Conservation (phyloP, 805 yeast species). For the Kazachstania kunashirensis region DNA sequence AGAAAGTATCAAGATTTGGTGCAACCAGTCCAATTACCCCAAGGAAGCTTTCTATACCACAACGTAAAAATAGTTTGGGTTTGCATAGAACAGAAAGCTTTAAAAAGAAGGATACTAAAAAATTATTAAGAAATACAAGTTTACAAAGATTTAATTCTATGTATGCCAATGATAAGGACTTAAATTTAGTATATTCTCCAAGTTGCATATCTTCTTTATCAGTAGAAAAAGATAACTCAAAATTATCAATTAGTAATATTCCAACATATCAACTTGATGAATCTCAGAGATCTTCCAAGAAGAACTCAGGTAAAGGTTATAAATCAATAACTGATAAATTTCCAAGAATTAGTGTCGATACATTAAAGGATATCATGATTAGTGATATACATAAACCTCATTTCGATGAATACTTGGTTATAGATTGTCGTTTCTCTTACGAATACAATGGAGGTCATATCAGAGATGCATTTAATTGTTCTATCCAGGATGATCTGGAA, state of each 20-base stretch:
- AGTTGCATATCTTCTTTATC: background rate
- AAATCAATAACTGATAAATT: conserved; percentile 34
- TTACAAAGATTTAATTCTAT: conserved; percentile 3
- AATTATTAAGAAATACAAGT: background rate
- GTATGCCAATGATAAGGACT: conserved; percentile 1
- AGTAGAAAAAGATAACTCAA: background rate
- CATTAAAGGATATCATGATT: conserved; percentile 32
- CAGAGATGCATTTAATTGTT: conserved; percentile 67
- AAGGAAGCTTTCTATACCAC: background rate
- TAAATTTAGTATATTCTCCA: background rate
- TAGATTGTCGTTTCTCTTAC: conserved; percentile 90
- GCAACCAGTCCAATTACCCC: background rate
- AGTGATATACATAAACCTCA: conserved; percentile 32
- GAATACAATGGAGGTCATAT: conserved; percentile 93
- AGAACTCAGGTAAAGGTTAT: no score
- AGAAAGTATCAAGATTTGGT: background rate
- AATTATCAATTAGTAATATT: background rate
- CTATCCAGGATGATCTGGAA: conserved; percentile 62
- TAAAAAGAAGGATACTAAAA: conserved; percentile 1
- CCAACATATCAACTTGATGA: background rate
- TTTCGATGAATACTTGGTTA: conserved; percentile 49
- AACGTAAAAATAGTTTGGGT: background rate
- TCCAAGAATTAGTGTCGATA: conserved; percentile 37
- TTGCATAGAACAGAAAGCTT: conserved; percentile 2
- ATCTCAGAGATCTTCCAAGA: no score